phyloP scores from a whole-genome alignment of 768 basidiomycete genomes.

The Mycena galopus region DNA sequence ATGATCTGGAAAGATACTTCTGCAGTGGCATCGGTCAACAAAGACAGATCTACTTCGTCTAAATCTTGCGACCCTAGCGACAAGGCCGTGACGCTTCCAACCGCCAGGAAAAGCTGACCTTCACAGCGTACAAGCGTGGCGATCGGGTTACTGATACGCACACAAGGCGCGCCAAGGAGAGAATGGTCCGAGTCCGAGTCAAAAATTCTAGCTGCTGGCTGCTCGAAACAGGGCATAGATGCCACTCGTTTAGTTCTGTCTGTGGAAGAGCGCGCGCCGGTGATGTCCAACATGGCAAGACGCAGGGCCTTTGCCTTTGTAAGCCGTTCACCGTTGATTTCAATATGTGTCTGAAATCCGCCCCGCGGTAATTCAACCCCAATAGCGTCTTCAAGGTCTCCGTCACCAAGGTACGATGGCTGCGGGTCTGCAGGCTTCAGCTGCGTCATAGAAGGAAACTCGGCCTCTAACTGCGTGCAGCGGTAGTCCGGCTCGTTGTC shows the following conservation, averaged over 20 bases:
- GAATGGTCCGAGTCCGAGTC: too few relatives aligned
- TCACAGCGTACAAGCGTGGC: constrained; percentile 4
- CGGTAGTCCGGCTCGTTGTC: not conserved
- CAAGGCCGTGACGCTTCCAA: not conserved
- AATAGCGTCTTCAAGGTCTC: not conserved
- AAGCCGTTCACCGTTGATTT: not conserved
- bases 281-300: not conserved
- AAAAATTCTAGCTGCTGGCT: too few relatives aligned
- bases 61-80: not conserved
- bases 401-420: not conserved
- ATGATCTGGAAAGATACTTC: constrained; percentile 9
- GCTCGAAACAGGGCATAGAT: not conserved
- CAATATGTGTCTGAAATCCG: not conserved
- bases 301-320: constrained; percentile 9
- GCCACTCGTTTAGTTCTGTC: not conserved
- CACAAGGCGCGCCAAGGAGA: not conserved
- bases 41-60: not conserved
- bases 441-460: not conserved
- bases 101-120: not conserved
- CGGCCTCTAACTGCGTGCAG: not conserved
- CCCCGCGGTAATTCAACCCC: not conserved
- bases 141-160: not conserved
- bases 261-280: not conserved
- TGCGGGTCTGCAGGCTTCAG: not conserved
- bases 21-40: not conserved